phyloP scores from a whole-genome alignment of 202 grass and related monocot genomes.

The Carex sylvatica region DNA sequence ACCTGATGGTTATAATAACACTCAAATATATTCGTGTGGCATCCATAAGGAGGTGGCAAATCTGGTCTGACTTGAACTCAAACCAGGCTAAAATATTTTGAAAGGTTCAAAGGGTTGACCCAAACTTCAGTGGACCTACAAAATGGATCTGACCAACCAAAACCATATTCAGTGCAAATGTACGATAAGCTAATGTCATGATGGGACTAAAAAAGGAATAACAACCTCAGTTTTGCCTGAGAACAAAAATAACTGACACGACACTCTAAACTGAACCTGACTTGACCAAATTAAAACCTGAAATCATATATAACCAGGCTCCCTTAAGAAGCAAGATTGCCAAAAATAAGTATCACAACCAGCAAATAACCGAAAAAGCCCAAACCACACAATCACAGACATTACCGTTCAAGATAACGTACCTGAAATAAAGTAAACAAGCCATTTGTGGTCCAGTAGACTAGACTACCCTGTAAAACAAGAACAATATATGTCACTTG shows the following conservation, averaged over 20 bases:
- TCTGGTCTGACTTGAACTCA: neutral
- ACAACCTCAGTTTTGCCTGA: neutral
- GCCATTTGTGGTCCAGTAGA: slow-evolving; percentile 92
- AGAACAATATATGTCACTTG: neutral
- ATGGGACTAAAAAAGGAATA: neutral
- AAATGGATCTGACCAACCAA: neutral
- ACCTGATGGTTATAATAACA: neutral
- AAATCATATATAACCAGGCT: neutral
- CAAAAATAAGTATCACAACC: neutral
- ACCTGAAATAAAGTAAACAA: slow-evolving; percentile 75
- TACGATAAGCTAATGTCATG: neutral
- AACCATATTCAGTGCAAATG: neutral
- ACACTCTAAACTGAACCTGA: neutral
- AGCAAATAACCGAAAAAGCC: neutral
- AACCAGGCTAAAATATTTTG: neutral
- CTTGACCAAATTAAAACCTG: slow-evolving; percentile 8
- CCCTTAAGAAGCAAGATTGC: slow-evolving; percentile 1
- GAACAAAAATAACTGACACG: neutral
- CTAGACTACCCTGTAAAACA: slow-evolving; percentile 61
- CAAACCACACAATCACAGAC: neutral
- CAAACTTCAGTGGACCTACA: neutral
- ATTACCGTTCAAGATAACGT: neutral
- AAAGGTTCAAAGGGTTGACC: neutral
- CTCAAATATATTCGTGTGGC: neutral
- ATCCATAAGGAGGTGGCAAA: neutral